Base-by-base conservation (phyloP, 1,284 basidiomycete genomes). In the Apiotrichum domesticum region DNA sequence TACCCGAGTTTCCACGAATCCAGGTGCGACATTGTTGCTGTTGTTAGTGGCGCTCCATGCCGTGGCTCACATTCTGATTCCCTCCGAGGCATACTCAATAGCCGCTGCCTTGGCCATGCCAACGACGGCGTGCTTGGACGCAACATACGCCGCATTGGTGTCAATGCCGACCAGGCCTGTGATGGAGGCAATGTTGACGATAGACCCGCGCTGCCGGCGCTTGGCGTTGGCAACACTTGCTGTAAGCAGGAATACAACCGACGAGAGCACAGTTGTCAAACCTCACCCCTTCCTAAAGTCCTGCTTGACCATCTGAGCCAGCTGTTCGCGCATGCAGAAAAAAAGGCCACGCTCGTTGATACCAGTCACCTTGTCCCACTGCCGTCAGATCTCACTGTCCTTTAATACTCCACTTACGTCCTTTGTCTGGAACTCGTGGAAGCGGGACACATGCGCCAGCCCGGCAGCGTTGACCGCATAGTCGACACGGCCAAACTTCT, bases 391-490 rank as follows among this genome's bases (percentile, higher is more conserved):
- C 35, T 46, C 57, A 55, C 8, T 10, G 44, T 9, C 66, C 64
- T 4, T 56, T 45, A 14, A 6, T 6, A 14, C n/a, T 34, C 46
- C 11, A 51, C 55, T 41, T 34, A 56, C 55, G 15, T 63, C 66
- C 21, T 57, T 66, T 15, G 65, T 44, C 5, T 48, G 46, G 51
- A 59, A 63, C 35, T 61, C 51, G n/a, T 35, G 34, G 14, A 62
- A 55, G 10, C 60, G 51, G 6, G 48, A 46, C 50, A 56, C 61
- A 0, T 63, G 62, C 2, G 56, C 59, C 33, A 69, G 62, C 2
- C 69, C 69, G 3, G 69, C 69, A 29, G 58, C 57, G 46, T 71
- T 71, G 35, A 67, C 65, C 40, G 64, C 65, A 48, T 71, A 69
- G 57, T 71, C 69, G 40, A 71, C 54, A 21, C 68, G 61, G 3